These are phyloP conservation scores for Helotiales sp. DNA, from an alignment of 2,329 filamentous ascomycete genomes.

Conservation along the genomic window DNA sequence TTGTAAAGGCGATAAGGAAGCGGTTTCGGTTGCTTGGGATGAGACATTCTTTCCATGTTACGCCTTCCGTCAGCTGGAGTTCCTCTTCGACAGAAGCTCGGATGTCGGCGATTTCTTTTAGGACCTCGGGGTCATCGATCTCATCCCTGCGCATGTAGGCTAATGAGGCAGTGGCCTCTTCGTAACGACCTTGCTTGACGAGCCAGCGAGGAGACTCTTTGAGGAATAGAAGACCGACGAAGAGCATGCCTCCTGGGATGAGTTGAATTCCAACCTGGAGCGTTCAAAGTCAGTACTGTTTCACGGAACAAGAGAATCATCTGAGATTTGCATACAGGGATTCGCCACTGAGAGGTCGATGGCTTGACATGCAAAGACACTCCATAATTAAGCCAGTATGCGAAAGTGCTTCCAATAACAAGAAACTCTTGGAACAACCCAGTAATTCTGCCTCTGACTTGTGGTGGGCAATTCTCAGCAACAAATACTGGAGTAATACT, in stretches of 20 bases:
- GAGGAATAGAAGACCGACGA: constrained; percentile 40
- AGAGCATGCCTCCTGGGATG: constrained; percentile 23
- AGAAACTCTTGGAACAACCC: constrained; percentile 46
- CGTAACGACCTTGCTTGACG: constrained; percentile 61
- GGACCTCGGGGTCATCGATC: constrained; percentile 53
- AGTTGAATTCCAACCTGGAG: constrained; percentile 15
- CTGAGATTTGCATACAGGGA: constrained; percentile 41
- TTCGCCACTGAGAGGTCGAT: constrained; percentile 42
- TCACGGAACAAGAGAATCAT: background rate
- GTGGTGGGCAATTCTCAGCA: constrained; percentile 45
- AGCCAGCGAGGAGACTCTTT: constrained; percentile 61
- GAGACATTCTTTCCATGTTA: constrained; percentile 52
- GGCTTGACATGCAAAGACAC: constrained; percentile 35
- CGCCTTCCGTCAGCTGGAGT: constrained; percentile 66
- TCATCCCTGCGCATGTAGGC: constrained; percentile 58
- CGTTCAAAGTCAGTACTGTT: background rate
- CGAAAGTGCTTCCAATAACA: constrained; percentile 39
- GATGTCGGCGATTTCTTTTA: constrained; percentile 63
- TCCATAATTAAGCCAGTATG: constrained; percentile 57
- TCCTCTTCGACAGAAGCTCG: constrained; percentile 67
- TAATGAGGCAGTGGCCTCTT: constrained; percentile 56
- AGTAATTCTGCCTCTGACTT: constrained; percentile 41
- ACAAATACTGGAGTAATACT: constrained; percentile 48
- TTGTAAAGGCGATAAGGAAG: constrained; percentile 42
- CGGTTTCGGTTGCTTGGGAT: constrained; percentile 28